Base-by-base conservation (phyloP, 495 filamentous ascomycete genomes). In the Penicillium diatomitis region DNA sequence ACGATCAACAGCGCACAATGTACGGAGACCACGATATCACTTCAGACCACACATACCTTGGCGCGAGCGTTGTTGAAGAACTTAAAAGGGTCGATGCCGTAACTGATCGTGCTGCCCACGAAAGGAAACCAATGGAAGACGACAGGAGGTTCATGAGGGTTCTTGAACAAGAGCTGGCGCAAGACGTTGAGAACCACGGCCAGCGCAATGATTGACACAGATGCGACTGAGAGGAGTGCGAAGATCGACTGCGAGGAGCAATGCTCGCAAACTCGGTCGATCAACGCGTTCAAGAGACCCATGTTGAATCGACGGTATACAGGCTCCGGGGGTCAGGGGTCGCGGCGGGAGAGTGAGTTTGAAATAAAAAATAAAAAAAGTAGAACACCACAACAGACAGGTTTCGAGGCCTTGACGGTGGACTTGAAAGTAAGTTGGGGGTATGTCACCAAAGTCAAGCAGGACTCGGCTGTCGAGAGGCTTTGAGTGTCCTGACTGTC, bases 111-210 rank as follows among this genome's bases (percentile, higher is more conserved):
- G 55, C 73, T 81, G 43, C 81, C 81, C 43, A 84, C 62, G 52
- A 83, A 69, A 28, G 81, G 81, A 39, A 84, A 63, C 76, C 72
- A 81, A 61, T 84, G 79, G 65, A 82, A 82, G 34, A 83, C 79
- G n/a, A 84, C 49, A 1, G 80, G 80, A 10, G 80, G 80, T 46
- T 80, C 77, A 54, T 77, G 68, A 6, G 72, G 69, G 49, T 84
- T 85, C 63, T 77, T 83, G 69, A 85, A 82, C 32, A 90, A 66
- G 7, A 89, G 52, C 58, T 92, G 87, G 38, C 71, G 64, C 47
- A 87, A 51, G 44, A 90, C 81, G 57, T 90, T 90, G 63, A 84
- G 8, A 30, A 68, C 49, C 30, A 70, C 57, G 11, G 66, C 64
- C 20, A 72, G 32, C n/a, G 54, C 56, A 52, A 71, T 48, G 28